Conservation (phyloP, 139 green algal genomes). For the Raphidocelis subcapitata region DNA sequence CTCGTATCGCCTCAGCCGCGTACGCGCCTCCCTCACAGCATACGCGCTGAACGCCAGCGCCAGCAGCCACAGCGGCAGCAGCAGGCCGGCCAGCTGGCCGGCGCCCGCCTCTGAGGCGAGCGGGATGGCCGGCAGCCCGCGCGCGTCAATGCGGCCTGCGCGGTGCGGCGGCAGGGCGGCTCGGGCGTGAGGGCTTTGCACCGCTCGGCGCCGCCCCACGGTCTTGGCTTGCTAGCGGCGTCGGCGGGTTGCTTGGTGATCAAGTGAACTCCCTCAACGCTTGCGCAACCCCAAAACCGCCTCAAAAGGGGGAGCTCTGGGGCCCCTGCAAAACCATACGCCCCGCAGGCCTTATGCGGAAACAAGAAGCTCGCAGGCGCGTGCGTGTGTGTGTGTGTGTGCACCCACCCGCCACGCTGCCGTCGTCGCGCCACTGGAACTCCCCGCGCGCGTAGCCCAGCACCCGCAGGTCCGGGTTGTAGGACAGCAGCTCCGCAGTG, state of each 20-base stretch:
- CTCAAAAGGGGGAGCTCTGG: too few species aligned
- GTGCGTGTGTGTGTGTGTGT: too few species aligned
- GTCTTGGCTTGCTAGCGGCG: too few species aligned
- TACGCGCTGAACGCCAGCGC: conserved; percentile 4
- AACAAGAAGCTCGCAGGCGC: too few species aligned
- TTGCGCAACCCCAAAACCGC: too few species aligned
- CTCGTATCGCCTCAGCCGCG: not conserved
- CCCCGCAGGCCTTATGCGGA: too few species aligned
- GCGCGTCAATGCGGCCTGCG: conserved; percentile 15
- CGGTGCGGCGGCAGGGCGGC: not conserved
- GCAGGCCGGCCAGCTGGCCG: not conserved
- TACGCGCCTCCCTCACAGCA: not conserved
- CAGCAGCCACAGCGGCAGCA: conserved; percentile 33
- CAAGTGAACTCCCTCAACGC: too few species aligned
- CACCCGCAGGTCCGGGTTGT: conserved; percentile 25
- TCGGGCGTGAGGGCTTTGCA: too few species aligned
- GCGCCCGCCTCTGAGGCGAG: conserved; percentile 1
- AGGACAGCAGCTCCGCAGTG: conserved; percentile 24
- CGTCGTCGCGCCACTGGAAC: conserved; percentile 25
- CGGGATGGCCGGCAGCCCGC: not conserved
- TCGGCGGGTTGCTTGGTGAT: too few species aligned
- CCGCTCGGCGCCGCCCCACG: too few species aligned
- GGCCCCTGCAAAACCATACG: too few species aligned
- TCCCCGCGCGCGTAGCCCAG: conserved; percentile 3
- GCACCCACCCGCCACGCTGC: not conserved